phyloP scores from a whole-genome alignment of 768 basidiomycete genomes.

The Mycena maculata region DNA sequence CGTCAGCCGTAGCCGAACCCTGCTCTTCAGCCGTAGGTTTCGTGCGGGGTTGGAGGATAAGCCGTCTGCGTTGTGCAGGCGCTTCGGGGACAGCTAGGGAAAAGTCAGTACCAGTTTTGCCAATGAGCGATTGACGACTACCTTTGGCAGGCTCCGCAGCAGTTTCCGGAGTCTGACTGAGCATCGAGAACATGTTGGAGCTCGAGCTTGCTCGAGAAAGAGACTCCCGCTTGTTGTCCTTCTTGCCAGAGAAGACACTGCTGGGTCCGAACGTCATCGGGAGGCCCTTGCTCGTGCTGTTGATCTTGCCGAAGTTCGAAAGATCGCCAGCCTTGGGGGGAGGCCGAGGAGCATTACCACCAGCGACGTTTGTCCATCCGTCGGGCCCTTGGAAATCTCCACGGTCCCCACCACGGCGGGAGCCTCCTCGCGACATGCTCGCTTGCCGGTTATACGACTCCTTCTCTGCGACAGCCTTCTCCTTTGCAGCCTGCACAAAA shows the following conservation, averaged over 20 bases:
- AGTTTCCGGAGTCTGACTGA: conserved; percentile 72
- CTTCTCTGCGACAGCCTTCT: conserved; percentile 75
- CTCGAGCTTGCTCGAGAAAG: conserved; percentile 83
- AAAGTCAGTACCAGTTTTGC: conserved; percentile 64
- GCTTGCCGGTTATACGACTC: conserved; percentile 69
- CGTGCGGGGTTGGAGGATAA: conserved; percentile 84
- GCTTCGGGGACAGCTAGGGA: conserved; percentile 58
- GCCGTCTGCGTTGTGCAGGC: conserved; percentile 69
- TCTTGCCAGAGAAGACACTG: conserved; percentile 84
- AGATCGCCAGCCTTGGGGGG: conserved; percentile 87
- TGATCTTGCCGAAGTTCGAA: conserved; percentile 91
- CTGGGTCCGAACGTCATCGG: conserved; percentile 86
- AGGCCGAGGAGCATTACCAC: conserved; percentile 61
- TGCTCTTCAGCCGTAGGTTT: conserved; percentile 63
- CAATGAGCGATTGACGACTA: conserved; percentile 55
- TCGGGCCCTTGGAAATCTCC: conserved; percentile 73
- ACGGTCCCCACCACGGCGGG: conserved; percentile 85
- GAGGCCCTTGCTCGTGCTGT: conserved; percentile 78
- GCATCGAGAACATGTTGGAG: conserved; percentile 91
- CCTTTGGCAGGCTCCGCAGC: conserved; percentile 65
- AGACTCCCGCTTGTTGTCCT: conserved; percentile 73
- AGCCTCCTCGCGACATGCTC: conserved; percentile 91
- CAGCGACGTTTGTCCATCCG: conserved; percentile 84
- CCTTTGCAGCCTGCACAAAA: conserved; percentile 76
- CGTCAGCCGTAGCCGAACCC: conserved; percentile 50